These are phyloP conservation scores for Boletus vinaceobasis DNA, from an alignment of 768 basidiomycete species.

Conservation along the genomic window DNA sequence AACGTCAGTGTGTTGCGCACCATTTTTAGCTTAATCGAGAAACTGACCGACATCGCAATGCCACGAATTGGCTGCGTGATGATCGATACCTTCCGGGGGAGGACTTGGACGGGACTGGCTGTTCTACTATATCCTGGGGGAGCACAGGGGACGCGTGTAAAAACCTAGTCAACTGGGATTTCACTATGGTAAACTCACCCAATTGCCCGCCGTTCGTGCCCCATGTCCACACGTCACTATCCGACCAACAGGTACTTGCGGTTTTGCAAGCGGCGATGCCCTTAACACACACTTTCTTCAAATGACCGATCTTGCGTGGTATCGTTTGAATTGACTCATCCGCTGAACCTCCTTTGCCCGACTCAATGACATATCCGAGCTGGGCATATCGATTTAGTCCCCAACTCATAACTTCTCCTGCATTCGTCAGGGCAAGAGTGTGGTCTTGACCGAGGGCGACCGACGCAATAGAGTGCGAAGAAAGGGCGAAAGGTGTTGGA, in stretches of 20 bases:
- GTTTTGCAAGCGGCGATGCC: constrained; percentile 87
- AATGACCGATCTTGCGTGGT: constrained; percentile 71
- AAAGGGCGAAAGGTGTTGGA: constrained; percentile 56
- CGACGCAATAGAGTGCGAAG: constrained; percentile 53
- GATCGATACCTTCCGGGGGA: constrained; percentile 79
- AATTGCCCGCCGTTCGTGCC: constrained; percentile 92
- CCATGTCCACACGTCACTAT: constrained; percentile 75
- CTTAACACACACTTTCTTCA: constrained; percentile 73
- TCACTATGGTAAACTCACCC: constrained; percentile 41
- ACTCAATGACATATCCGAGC: constrained; percentile 81
- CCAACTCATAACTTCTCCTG: constrained; percentile 87
- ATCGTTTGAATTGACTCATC: constrained; percentile 76
- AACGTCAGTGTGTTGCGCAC: background rate
- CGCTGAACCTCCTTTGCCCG: constrained; percentile 37
- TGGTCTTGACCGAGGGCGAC: constrained; percentile 94
- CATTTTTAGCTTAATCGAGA: background rate
- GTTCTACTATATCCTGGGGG: constrained; percentile 69
- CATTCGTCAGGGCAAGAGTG: constrained; percentile 76
- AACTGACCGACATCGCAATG: constrained; percentile 69
- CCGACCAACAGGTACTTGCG: constrained; percentile 88
- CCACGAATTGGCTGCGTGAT: constrained; percentile 66
- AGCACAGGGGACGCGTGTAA: background rate
- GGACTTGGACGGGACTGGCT: constrained; percentile 68
- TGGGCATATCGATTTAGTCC: constrained; percentile 88
- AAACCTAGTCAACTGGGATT: background rate